These are phyloP conservation scores for Hericium alpestre DNA, from an alignment of 768 basidiomycete genomes.

Conservation along the genomic window DNA sequence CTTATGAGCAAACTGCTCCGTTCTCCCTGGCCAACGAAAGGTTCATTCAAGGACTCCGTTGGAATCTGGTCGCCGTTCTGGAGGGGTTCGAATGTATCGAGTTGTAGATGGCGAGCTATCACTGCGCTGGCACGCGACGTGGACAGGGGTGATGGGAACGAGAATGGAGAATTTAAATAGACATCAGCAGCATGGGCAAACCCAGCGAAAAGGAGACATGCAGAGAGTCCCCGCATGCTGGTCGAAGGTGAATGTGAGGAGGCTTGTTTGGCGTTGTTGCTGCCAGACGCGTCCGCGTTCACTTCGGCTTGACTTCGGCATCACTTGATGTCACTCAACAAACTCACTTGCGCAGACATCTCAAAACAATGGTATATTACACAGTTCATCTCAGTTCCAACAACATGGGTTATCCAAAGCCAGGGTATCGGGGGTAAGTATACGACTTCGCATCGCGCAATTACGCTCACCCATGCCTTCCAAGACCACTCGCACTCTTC, in stretches of 20 bases:
- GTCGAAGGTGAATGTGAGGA: not conserved
- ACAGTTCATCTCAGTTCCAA: not conserved
- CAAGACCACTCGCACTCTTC: slow-evolving; percentile 3
- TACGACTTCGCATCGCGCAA: not conserved
- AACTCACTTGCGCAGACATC: not conserved
- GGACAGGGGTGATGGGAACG: not conserved
- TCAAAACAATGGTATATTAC: not conserved
- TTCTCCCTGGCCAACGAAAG: slow-evolving; percentile 48
- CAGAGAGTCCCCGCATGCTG: slow-evolving; percentile 6
- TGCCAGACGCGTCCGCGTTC: not conserved
- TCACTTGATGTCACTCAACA: not conserved
- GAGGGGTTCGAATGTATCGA: slow-evolving; percentile 52
- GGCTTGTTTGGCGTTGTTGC: not conserved
- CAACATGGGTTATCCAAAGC: not conserved
- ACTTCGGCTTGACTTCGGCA: not conserved
- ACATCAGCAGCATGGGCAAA: slow-evolving; percentile 9
- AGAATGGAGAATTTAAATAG: slow-evolving; percentile 5
- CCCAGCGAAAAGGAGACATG: slow-evolving; percentile 2
- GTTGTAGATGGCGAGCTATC: slow-evolving; percentile 60
- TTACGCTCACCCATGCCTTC: slow-evolving; percentile 6
- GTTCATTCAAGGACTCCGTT: slow-evolving; percentile 17
- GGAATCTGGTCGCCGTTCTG: slow-evolving; percentile 23
- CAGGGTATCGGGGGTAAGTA: not conserved
- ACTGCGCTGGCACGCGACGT: slow-evolving; percentile 36
- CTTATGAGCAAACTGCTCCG: slow-evolving; percentile 44